phyloP scores from a whole-genome alignment of 139 green algal genomes.

The Volvox africanus region DNA sequence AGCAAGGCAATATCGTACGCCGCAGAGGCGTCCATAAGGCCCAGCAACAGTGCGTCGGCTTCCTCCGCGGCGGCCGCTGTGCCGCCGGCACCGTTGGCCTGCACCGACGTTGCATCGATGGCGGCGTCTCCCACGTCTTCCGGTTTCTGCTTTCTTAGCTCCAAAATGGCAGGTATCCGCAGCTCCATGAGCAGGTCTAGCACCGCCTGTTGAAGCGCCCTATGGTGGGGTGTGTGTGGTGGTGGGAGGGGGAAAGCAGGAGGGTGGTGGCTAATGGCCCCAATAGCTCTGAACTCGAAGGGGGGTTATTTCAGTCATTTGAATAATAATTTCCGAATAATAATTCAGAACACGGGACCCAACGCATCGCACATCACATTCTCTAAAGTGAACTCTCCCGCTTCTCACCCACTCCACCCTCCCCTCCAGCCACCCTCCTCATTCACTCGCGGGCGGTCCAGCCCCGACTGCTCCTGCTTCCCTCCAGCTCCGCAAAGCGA shows the following conservation, averaged over 20 bases:
- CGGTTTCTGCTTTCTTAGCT: neutral
- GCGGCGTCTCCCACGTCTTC: neutral
- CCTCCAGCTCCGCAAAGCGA: no score
- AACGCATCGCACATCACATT: no score
- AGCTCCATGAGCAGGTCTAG: neutral
- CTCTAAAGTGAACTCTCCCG: no score
- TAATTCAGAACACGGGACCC: no score
- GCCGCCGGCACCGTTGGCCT: neutral
- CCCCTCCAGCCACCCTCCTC: neutral
- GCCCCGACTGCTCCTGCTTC: no score
- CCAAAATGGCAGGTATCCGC: slow-evolving; percentile 4
- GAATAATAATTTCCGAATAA: no score
- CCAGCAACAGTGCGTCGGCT: slow-evolving; percentile 2
- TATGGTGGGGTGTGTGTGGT: neutral
- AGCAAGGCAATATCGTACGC: slow-evolving; percentile 31
- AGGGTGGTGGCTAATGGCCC: neutral
- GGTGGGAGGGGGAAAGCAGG: neutral
- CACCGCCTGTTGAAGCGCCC: slow-evolving; percentile 21
- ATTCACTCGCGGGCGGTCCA: no score
- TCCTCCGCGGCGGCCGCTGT: neutral
- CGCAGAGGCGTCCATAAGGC: slow-evolving; percentile 32
- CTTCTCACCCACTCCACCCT: neutral
- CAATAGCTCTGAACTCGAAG: no score
- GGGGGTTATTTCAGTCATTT: no score
- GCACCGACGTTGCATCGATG: no score